Base-by-base conservation (phyloP, 129 eudicot species). In the Scalesia atractyloides region DNA sequence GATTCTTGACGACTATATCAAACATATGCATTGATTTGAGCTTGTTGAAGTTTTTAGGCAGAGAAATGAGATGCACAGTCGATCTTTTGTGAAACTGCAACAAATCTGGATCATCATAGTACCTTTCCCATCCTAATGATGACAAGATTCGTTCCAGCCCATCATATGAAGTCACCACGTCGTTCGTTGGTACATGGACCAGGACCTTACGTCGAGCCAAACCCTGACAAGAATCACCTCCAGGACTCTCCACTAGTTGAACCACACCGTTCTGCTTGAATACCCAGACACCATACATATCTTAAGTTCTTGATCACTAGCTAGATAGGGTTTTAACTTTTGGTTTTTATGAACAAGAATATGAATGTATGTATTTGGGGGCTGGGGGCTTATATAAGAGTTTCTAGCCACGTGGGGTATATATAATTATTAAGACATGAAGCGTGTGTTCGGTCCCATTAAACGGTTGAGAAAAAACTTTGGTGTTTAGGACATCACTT, bases 271-370 rank as follows among this genome's bases (percentile, higher is more conserved):
- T 89, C 73, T 57, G 63, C 36, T 89, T 92, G 85, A 92, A 92
- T 58, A 89, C 95, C 98, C 96, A 92, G 61, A 92, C 98, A 58
- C 98, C 98, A 39, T 96, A 89, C 98, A 92, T 92, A 12, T 48
- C 50, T 63, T 13, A 19, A 51, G 10, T 6, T 66, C 36, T 43
- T 44, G 18, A 46, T n/a, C n/a, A n/a, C 11, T 54, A 11, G 11
- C 16, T 36, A 54, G 46, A 5, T 70, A 37, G 17, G 10, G 6
- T 18, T 53, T 62, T 30, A 62, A 47, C 71, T 50, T 64, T 34
- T 39, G 41, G 51, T 59, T 64, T 64, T 36, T 64, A 52, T 49
- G 64, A 74, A 61, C 76, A 69, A 43, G 75, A 56, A 69, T 13
- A 50, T 68, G 70, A 64, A 64, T 59, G 48, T 47, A 22, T 66